Evolutionary conservation across 1,139 yeast species (phyloP).

Genomic region (Debaryomyces udenii): DNA sequence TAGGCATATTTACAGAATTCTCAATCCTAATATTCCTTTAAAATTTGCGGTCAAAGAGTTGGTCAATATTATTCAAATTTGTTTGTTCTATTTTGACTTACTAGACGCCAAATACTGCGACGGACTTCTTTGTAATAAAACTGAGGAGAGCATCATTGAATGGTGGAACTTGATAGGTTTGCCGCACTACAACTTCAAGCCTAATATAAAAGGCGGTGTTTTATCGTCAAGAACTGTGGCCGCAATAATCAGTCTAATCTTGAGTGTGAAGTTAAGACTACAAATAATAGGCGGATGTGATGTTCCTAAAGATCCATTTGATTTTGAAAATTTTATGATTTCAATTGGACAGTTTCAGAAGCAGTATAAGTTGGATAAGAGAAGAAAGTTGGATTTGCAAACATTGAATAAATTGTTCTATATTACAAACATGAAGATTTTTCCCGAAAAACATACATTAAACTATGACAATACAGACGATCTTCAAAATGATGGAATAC

Average conservation of each 20-base stretch:
- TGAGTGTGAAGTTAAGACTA: constrained; percentile 68
- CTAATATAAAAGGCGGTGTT: constrained; percentile 49
- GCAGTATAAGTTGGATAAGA: constrained; percentile 59
- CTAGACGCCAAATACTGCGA: constrained; percentile 74
- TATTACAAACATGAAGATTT: constrained; percentile 54
- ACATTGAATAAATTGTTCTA: constrained; percentile 64
- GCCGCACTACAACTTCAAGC: constrained; percentile 56
- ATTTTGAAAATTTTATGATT: constrained; percentile 64
- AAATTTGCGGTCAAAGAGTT: constrained; percentile 74
- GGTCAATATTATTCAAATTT: constrained; percentile 71
- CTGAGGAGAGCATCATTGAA: constrained; percentile 66
- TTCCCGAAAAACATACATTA: constrained; percentile 27
- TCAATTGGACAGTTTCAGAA: constrained; percentile 63
- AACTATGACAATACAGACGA: constrained; percentile 5
- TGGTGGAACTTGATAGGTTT: constrained; percentile 89
- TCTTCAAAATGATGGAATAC: neutral
- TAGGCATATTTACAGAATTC: constrained; percentile 68
- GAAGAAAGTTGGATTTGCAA: constrained; percentile 62
- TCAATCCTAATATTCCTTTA: constrained; percentile 50
- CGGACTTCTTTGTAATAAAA: constrained; percentile 78
- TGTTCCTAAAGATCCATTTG: constrained; percentile 87
- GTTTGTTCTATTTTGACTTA: constrained; percentile 76
- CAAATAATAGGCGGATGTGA: constrained; percentile 71
- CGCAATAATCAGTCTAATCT: constrained; percentile 61
- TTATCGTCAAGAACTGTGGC: constrained; percentile 70